A percentile compares a stretch with the other conserved stretches of the same genome.
These are phyloP conservation scores for Exophiala aquamarina DNA, from an alignment of 2,329 filamentous ascomycete species.

Conservation along the genomic window DNA sequence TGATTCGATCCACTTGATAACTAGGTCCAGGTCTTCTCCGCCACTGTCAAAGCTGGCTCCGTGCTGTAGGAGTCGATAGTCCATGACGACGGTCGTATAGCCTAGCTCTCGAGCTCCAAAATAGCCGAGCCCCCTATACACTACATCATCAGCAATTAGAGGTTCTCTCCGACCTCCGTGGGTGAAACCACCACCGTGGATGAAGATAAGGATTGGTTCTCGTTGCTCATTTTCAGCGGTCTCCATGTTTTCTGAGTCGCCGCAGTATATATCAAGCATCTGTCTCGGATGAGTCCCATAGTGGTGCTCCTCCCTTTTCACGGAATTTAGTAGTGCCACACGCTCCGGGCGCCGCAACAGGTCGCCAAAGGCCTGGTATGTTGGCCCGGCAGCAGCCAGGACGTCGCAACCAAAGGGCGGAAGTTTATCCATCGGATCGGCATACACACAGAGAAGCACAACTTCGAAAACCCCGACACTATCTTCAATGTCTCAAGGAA, in stretches of 20 bases:
- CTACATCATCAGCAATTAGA: constrained; percentile 28
- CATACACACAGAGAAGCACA: too few relatives aligned
- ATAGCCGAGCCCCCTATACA: constrained; percentile 38
- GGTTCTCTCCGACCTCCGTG: constrained; percentile 33
- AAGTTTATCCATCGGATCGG: constrained; percentile 13
- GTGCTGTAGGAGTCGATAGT: constrained; percentile 41
- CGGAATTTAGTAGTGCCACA: too few relatives aligned
- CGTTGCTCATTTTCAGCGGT: constrained; percentile 36
- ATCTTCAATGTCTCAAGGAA: too few relatives aligned
- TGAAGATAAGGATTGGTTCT: constrained; percentile 42
- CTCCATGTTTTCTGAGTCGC: too few relatives aligned
- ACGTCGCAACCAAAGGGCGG: background rate
- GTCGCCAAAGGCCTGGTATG: constrained; percentile 1
- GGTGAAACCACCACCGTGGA: constrained; percentile 43
- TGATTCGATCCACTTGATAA: constrained; percentile 36
- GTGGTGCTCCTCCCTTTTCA: constrained; percentile 5
- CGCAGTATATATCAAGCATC: constrained; percentile 40
- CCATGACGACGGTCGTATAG: constrained; percentile 37
- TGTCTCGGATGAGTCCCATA: constrained; percentile 40
- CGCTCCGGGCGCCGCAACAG: too few relatives aligned
- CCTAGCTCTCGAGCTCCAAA: constrained; percentile 39
- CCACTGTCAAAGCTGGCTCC: constrained; percentile 42
- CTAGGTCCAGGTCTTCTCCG: constrained; percentile 39
- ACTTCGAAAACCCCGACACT: too few relatives aligned
- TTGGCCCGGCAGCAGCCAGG: background rate